These are phyloP conservation scores for Wakefieldia striispora DNA, from an alignment of 768 basidiomycete species.

Conservation along the genomic window DNA sequence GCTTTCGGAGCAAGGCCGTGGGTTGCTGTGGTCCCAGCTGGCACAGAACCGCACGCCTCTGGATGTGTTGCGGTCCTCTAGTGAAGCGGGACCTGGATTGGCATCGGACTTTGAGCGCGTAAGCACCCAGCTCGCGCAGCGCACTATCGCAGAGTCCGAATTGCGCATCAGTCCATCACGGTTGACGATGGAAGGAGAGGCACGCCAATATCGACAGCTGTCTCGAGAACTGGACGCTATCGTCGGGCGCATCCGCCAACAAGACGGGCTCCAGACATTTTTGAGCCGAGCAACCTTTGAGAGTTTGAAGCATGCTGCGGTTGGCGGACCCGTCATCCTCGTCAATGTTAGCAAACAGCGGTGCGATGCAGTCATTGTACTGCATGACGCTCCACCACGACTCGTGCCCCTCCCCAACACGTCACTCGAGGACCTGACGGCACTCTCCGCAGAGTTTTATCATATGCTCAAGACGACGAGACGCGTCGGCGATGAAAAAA, in stretches of 20 bases:
- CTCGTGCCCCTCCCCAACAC: constrained; percentile 19
- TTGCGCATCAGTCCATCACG: not conserved
- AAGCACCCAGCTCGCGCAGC: constrained; percentile 12
- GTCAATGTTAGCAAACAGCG: constrained; percentile 32
- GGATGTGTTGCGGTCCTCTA: constrained; percentile 17
- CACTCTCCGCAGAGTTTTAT: constrained; percentile 6
- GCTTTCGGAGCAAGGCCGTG: constrained; percentile 34
- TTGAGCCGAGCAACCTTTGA: constrained; percentile 23
- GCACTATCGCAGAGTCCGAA: not conserved
- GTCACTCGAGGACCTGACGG: constrained; percentile 10
- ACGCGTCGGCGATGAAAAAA: constrained; percentile 20
- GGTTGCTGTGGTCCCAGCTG: constrained; percentile 31
- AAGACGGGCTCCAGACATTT: constrained; percentile 31
- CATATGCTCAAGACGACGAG: constrained; percentile 4
- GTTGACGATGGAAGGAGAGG: constrained; percentile 10
- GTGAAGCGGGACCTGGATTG: constrained; percentile 15
- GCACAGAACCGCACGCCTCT: constrained; percentile 26
- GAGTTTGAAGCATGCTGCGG: constrained; percentile 17
- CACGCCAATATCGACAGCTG: constrained; percentile 14
- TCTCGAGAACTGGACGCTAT: constrained; percentile 19
- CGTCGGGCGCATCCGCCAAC: constrained; percentile 21
- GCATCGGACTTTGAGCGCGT: constrained; percentile 27
- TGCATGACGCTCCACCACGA: constrained; percentile 16
- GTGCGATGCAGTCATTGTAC: constrained; percentile 41
- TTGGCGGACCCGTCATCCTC: constrained; percentile 35